Conservation (phyloP, 1,139 yeast species). For the Waltiozyma sp. region DNA sequence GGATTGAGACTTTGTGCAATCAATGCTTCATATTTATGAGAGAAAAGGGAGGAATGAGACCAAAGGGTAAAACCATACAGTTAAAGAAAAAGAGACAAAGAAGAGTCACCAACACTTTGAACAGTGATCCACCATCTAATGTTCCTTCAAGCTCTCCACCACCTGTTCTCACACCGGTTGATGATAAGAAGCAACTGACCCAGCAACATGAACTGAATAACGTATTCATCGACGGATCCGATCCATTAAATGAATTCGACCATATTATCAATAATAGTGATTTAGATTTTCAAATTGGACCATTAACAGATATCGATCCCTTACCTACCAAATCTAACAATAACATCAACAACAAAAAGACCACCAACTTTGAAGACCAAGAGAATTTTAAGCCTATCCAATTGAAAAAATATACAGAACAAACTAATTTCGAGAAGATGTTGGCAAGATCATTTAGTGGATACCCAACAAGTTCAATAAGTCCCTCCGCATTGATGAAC, state of each 20-base stretch:
- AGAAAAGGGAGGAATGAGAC: slow-evolving; percentile 17
- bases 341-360: not conserved
- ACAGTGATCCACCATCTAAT: slow-evolving; percentile 5
- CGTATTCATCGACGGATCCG: slow-evolving; percentile 21
- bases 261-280: slow-evolving; percentile 33
- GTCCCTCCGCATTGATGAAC: slow-evolving; percentile 6
- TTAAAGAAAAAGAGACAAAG: slow-evolving; percentile 5
- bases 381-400: slow-evolving; percentile 9
- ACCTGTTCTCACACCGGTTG: not conserved
- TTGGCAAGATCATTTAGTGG: slow-evolving; percentile 18
- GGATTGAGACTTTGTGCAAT: slow-evolving; percentile 14
- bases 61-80: slow-evolving; percentile 6
- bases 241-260: slow-evolving; percentile 28
- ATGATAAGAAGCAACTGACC: not conserved
- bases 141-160: slow-evolving; percentile 9
- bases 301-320: slow-evolving; percentile 45
- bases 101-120: not conserved
- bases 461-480: slow-evolving; percentile 9
- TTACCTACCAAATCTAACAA: slow-evolving; percentile 11
- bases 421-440: slow-evolving; percentile 19
- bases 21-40: slow-evolving; percentile 14
- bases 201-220: slow-evolving; percentile 6
- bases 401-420: slow-evolving; percentile 6
- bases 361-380: not conserved
- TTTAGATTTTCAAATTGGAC: slow-evolving; percentile 38